Base-by-base conservation (phyloP, 495 filamentous ascomycete genomes). In the Penicillium odoratum region DNA sequence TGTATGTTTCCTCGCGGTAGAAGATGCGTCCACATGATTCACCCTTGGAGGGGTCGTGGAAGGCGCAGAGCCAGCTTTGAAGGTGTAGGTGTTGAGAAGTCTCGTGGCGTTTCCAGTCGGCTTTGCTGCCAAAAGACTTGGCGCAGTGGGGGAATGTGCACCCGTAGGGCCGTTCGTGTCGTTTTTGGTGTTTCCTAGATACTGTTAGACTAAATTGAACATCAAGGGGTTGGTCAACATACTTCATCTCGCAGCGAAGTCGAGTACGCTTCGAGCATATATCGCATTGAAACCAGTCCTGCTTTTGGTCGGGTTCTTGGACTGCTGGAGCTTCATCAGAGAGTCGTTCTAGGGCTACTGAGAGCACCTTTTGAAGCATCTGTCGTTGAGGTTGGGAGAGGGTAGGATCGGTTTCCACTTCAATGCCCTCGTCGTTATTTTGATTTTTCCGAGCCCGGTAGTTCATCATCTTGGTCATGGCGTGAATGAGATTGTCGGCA, bases 81-180 rank as follows among this genome's bases (percentile, higher is more conserved):
- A 83, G 64, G 61, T 88, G 84, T 59, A 85, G 87, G 66, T 97
- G 93, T 68, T 96, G 92, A 28, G 85, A 88, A 60, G 87, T 91
- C 62, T 98, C 93, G 68, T 98, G 93, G 7, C 94, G 87, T 71
- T 97, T 97, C 94, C 93, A 97, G 73, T 97, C 93, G 45, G 91
- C 91, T 67, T 97, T 97, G 75, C 89, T 92, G 36, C 94, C 93
- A 61, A 97, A 96, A 3, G 72, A 81, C 60, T 91, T 94, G 48
- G 77, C 74, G 66, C 94, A 97, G 18, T 75, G 75, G 9, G 78
- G 68, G 48, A 85, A 91, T 7, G 93, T 97, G 73, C 93, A 97
- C 44, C 88, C 90, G 64, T 94, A 98, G 0, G 93, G 94, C 53
- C 87, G 85, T 26, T 85, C 81, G 69, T 97, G 94, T 8, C 94